These are phyloP conservation scores for Pythium apleroticum DNA, from an alignment of 352 stramenopile species.

Conservation along the genomic window DNA sequence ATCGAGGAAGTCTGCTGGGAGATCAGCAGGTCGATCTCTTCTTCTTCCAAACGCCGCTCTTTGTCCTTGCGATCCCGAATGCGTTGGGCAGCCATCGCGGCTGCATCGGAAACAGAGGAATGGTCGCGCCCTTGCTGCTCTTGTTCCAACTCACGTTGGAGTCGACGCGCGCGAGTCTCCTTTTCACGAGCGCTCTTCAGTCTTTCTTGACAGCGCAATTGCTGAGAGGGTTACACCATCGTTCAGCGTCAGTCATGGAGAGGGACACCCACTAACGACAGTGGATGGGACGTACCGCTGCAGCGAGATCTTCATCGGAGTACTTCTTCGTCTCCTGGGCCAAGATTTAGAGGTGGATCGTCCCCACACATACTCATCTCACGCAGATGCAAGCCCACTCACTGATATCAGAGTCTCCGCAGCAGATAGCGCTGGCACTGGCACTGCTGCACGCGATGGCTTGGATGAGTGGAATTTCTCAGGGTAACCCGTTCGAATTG, in stretches of 20 bases:
- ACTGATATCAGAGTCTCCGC: neutral
- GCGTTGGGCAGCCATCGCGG: slow-evolving; percentile 41
- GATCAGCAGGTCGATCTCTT: slow-evolving; percentile 59
- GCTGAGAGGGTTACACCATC: slow-evolving; percentile 30
- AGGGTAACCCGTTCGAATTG: slow-evolving; percentile 45
- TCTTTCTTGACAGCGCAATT: slow-evolving; percentile 50
- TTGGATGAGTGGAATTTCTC: slow-evolving; percentile 32
- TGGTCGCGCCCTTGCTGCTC: slow-evolving; percentile 38
- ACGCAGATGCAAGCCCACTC: neutral
- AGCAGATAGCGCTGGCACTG: neutral
- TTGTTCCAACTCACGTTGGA: slow-evolving; percentile 32
- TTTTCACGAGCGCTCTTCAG: slow-evolving; percentile 45
- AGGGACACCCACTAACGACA: neutral
- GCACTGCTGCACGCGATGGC: neutral
- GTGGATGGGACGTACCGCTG: slow-evolving; percentile 15
- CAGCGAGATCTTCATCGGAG: slow-evolving; percentile 20
- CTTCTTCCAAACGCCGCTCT: slow-evolving; percentile 42
- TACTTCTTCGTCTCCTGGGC: slow-evolving; percentile 22
- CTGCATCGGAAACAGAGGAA: slow-evolving; percentile 31
- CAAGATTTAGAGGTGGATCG: neutral
- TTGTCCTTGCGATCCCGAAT: slow-evolving; percentile 53
- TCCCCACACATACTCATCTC: neutral
- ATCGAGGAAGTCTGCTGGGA: slow-evolving; percentile 73
- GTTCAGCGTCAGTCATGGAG: neutral
- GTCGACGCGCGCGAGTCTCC: slow-evolving; percentile 26